Percentiles rank a stretch among this genome's conserved stretches.
phyloP scores from a whole-genome alignment of 2,329 filamentous ascomycete genomes.

The Fusarium marasasianum region DNA sequence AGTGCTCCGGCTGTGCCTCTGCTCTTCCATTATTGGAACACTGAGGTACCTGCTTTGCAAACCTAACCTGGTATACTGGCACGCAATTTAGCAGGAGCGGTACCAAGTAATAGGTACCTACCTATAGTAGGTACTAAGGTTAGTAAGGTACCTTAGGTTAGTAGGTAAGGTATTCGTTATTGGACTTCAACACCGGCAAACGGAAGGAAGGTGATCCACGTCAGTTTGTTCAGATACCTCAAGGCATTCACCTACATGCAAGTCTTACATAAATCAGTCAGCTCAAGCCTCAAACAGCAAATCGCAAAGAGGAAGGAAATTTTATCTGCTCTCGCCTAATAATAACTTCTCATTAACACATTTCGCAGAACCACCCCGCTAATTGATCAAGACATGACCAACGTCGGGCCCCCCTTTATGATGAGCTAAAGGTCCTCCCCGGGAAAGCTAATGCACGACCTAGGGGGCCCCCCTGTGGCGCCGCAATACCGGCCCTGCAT shows the following conservation, averaged over 20 bases:
- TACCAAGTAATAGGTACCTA: neutral
- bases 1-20: neutral
- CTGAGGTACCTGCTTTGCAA: neutral
- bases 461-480: slow-evolving; percentile 15
- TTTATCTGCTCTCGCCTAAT: slow-evolving; percentile 5
- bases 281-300: neutral
- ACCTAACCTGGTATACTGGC: neutral
- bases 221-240: neutral
- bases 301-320: neutral
- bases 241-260: neutral
- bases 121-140: no score
- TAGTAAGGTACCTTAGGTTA: no score
- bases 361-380: neutral
- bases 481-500: slow-evolving; percentile 33
- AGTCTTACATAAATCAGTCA: neutral
- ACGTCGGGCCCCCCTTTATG: neutral
- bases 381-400: neutral
- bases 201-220: neutral
- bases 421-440: slow-evolving; percentile 32
- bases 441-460: slow-evolving; percentile 36
- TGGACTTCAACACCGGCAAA: neutral
- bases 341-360: slow-evolving; percentile 16
- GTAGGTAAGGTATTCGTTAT: neutral
- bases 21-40: neutral
- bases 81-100: neutral